A percentile compares a stretch with the other conserved stretches of the same genome.
These are phyloP conservation scores for Aspergillus cavernicola DNA, from an alignment of 495 filamentous ascomycete genomes.

Conservation along the genomic window DNA sequence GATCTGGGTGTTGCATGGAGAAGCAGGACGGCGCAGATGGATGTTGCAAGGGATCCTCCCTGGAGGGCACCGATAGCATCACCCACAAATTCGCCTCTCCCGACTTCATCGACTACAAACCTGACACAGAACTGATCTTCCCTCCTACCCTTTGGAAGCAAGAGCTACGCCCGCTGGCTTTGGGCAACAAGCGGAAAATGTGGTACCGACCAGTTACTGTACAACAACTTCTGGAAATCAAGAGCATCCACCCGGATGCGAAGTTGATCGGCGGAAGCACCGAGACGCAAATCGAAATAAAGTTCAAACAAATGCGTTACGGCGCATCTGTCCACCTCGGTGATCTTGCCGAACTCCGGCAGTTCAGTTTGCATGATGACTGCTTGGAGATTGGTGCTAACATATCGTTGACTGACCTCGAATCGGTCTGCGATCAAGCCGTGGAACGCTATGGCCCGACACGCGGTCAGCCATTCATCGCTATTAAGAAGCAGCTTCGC, in stretches of 20 bases:
- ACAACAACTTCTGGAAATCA: conserved; percentile 86
- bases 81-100: conserved; percentile 17
- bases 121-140: conserved; percentile 93
- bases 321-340: conserved; percentile 86
- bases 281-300: conserved; percentile 97
- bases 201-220: conserved; percentile 91
- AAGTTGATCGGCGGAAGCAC: conserved; percentile 96
- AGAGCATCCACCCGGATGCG: conserved; percentile 74
- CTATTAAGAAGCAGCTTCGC: conserved; percentile 70
- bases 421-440: conserved; percentile 62
- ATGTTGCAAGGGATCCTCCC: conserved; percentile 35
- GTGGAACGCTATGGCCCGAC: conserved; percentile 72
- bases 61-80: conserved; percentile 1
- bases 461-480: conserved; percentile 61
- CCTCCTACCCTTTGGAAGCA: conserved; percentile 80
- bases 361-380: conserved; percentile 75
- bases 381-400: conserved; percentile 88
- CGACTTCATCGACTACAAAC: conserved; percentile 88
- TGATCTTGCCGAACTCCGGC: conserved; percentile 82
- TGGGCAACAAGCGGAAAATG: conserved; percentile 91
- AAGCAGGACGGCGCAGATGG: conserved; percentile 36
- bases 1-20: conserved; percentile 54
- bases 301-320: conserved; percentile 95
- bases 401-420: conserved; percentile 76
- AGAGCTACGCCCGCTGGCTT: conserved; percentile 73